Evolutionary conservation across 805 yeast genomes (phyloP).

Genomic region (Crinitomyces ghanaensis): DNA sequence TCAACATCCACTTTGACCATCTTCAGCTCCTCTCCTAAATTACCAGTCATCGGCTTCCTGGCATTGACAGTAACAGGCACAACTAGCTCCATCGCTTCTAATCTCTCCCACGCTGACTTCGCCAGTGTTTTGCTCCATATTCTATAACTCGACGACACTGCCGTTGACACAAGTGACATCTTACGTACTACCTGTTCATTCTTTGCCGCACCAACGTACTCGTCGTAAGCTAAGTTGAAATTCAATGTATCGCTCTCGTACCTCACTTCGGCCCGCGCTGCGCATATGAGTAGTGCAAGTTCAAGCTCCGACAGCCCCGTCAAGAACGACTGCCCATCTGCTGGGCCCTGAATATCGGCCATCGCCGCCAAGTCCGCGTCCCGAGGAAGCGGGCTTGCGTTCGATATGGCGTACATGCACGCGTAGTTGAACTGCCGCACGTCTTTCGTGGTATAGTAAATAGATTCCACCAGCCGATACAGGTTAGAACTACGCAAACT

Average conservation of each 20-base stretch:
- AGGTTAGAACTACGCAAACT: conserved; percentile 2
- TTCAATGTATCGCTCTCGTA: conserved; percentile 50
- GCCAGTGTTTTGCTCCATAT: conserved; percentile 52
- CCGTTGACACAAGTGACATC: conserved; percentile 22
- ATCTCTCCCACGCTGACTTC: conserved; percentile 62
- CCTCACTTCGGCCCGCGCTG: conserved; percentile 59
- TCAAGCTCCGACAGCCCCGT: conserved; percentile 58
- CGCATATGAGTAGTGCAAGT: conserved; percentile 54
- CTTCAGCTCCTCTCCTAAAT: conserved; percentile 21
- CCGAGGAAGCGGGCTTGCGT: conserved; percentile 18
- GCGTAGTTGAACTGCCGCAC: conserved; percentile 30
- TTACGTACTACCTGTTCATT: conserved; percentile 30
- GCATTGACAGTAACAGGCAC: conserved; percentile 29
- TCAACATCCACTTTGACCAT: conserved; percentile 26
- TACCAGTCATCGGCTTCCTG: conserved; percentile 30
- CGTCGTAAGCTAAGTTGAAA: conserved; percentile 66
- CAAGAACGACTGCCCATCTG: conserved; percentile 19
- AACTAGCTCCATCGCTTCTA: conserved; percentile 45
- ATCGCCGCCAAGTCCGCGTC: conserved; percentile 6
- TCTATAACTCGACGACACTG: conserved; percentile 35
- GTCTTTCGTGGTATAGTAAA: conserved; percentile 51
- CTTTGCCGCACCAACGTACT: conserved; percentile 50
- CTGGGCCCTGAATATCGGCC: conserved; percentile 13
- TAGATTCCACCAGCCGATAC: conserved; percentile 25
- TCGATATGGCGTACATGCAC: conserved; percentile 19